Percentiles rank a stretch among this genome's conserved stretches.
phyloP scores from a whole-genome alignment of 2,329 filamentous ascomycete species.

The Calonectria hongkongensis region DNA sequence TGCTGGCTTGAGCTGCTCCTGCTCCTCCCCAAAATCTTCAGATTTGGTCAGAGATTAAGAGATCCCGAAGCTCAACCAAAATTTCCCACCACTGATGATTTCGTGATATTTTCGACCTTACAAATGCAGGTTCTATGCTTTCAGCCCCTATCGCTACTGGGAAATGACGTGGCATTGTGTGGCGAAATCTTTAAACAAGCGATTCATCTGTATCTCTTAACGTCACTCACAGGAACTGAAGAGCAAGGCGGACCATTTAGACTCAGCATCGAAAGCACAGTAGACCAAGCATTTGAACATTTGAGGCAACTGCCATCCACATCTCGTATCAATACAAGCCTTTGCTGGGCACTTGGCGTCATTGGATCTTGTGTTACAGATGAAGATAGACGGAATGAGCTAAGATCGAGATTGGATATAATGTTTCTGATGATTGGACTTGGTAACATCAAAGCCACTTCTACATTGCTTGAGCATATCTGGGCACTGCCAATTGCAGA shows the following conservation, averaged over 20 bases:
- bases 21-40: conserved; percentile 7
- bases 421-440: conserved; percentile 20
- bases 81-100: conserved; percentile 6
- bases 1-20: conserved; percentile 24
- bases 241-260: not conserved
- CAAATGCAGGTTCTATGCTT: conserved; percentile 16
- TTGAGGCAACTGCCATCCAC: conserved; percentile 12
- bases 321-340: conserved; percentile 12
- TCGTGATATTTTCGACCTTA: not conserved
- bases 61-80: not conserved
- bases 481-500: not conserved
- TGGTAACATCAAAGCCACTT: conserved; percentile 13
- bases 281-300: conserved; percentile 3
- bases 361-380: conserved; percentile 12
- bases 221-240: not conserved
- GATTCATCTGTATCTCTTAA: conserved; percentile 9
- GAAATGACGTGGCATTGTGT: conserved; percentile 15
- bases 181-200: conserved; percentile 15
- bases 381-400: conserved; percentile 2
- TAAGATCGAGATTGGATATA: conserved; percentile 12
- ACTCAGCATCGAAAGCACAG: conserved; percentile 8
- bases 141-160: not conserved
- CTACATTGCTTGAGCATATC: not conserved
- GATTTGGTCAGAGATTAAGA: conserved; percentile 2
- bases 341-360: conserved; percentile 14